Percentiles rank a stretch among this genome's conserved stretches.
These are phyloP conservation scores for Saprolegnia diclina DNA, from an alignment of 352 stramenopile species.

Conservation along the genomic window DNA sequence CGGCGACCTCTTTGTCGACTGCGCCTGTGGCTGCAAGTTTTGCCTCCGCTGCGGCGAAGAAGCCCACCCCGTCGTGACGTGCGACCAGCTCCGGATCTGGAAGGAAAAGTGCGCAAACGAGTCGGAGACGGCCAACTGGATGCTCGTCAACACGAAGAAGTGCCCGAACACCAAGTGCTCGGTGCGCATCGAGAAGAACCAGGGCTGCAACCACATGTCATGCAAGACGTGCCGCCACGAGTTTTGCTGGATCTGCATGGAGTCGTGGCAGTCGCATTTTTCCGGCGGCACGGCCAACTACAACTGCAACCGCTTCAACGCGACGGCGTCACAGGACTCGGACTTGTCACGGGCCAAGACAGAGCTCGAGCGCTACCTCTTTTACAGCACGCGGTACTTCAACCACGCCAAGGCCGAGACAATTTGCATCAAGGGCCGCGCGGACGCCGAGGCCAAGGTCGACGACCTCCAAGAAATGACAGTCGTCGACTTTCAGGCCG, in stretches of 20 bases:
- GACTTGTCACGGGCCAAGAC: constrained; percentile 59
- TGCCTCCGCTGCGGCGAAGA: constrained; percentile 73
- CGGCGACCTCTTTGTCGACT: constrained; percentile 22
- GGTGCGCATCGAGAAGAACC: constrained; percentile 61
- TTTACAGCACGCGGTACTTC: constrained; percentile 84
- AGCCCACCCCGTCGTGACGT: constrained; percentile 72
- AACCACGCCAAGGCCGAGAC: constrained; percentile 26
- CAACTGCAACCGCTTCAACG: constrained; percentile 89
- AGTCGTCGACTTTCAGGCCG: constrained; percentile 34
- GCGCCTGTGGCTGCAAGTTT: constrained; percentile 24
- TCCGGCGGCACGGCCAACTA: constrained; percentile 55
- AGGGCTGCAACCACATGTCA: constrained; percentile 74
- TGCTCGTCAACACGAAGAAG: constrained; percentile 48
- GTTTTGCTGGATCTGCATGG: constrained; percentile 68
- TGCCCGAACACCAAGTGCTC: constrained; percentile 43
- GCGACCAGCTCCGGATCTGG: constrained; percentile 65
- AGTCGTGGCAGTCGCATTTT: constrained; percentile 30
- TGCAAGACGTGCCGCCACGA: constrained; percentile 47
- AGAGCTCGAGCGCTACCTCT: constrained; percentile 88
- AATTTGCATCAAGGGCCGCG: constrained; percentile 8
- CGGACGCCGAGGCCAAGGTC: background rate
- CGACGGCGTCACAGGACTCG: constrained; percentile 25
- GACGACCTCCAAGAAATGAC: constrained; percentile 84
- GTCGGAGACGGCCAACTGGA: constrained; percentile 58
- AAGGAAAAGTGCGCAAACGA: constrained; percentile 85